Evolutionary conservation across 2,329 filamentous ascomycete genomes (phyloP).

Genomic region (Fusarium xyrophilum): DNA sequence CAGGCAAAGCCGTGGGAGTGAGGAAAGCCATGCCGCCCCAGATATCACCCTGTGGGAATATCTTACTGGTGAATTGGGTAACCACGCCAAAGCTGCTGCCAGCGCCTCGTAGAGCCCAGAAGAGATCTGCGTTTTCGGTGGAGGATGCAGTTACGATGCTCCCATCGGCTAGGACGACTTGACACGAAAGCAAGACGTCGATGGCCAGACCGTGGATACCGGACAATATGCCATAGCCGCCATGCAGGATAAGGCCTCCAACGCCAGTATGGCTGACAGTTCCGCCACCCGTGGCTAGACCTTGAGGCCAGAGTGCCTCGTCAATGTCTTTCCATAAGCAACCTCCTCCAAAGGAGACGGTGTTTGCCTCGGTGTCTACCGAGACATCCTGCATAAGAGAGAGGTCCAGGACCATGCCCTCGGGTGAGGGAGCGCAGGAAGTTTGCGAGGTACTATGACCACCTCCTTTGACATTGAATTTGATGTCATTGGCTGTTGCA

Average conservation of each 20-base stretch:
- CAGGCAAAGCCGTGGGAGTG: conserved; percentile 36
- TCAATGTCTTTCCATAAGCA: conserved; percentile 63
- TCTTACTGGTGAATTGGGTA: conserved; percentile 48
- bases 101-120: conserved; percentile 52
- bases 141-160: conserved; percentile 49
- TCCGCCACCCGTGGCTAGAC: conserved; percentile 66
- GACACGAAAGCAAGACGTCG: conserved; percentile 50
- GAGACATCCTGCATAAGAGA: conserved; percentile 56
- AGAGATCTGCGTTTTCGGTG: conserved; percentile 51
- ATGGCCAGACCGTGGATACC: conserved; percentile 59
- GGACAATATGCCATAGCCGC: conserved; percentile 65
- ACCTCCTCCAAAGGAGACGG: conserved; percentile 59
- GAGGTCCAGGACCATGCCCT: conserved; percentile 64
- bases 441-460: conserved; percentile 62
- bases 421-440: conserved; percentile 51
- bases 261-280: conserved; percentile 69
- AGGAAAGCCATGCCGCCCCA: conserved; percentile 44
- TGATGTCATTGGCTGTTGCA: conserved; percentile 52
- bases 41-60: conserved; percentile 43
- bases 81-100: conserved; percentile 54
- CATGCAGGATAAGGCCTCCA: conserved; percentile 63
- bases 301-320: conserved; percentile 54
- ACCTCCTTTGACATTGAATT: conserved; percentile 62
- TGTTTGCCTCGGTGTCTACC: conserved; percentile 54
- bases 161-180: conserved; percentile 51